Evolutionary conservation across 495 filamentous ascomycete genomes (phyloP).

Genomic region (Penicillium macrosclerotiorum): DNA sequence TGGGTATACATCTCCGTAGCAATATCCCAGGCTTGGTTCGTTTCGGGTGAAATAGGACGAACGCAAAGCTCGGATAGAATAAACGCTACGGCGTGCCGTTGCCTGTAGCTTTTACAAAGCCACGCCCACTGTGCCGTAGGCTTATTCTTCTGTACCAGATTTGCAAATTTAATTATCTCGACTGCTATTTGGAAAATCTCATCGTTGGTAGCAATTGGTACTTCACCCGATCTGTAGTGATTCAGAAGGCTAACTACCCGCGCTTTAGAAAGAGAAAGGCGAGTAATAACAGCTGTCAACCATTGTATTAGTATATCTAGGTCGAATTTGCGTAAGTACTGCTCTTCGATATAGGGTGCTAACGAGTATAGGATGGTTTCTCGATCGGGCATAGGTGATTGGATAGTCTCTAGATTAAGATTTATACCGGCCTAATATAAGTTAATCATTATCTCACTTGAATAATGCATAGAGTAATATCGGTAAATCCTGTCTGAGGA

Average conservation of each 20-base stretch:
- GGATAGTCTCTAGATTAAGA: not conserved
- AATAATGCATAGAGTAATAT: conserved; percentile 72
- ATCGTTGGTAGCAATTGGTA: conserved; percentile 38
- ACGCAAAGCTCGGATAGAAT: conserved; percentile 65
- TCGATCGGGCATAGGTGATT: not conserved
- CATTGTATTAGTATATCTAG: conserved; percentile 61
- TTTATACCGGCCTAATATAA: conserved; percentile 11
- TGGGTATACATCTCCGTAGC: conserved; percentile 55
- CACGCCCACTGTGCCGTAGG: conserved; percentile 65
- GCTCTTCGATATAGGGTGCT: conserved; percentile 48
- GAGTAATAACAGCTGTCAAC: conserved; percentile 63
- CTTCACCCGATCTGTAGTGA: not conserved
- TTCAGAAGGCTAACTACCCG: conserved; percentile 39
- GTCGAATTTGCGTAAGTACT: conserved; percentile 59
- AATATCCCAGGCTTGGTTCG: conserved; percentile 71
- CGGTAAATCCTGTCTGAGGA: conserved; percentile 55
- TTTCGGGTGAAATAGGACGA: conserved; percentile 55
- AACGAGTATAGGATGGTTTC: conserved; percentile 1
- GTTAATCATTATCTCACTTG: conserved; percentile 47
- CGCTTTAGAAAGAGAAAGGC: conserved; percentile 63
- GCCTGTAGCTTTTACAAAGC: conserved; percentile 76
- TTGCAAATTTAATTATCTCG: conserved; percentile 56
- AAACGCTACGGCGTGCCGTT: conserved; percentile 73
- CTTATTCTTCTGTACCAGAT: conserved; percentile 59
- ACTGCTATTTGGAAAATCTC: conserved; percentile 64